These are phyloP conservation scores for Gloeophyllum trabeum DNA, from an alignment of 768 basidiomycete genomes.

Conservation along the genomic window DNA sequence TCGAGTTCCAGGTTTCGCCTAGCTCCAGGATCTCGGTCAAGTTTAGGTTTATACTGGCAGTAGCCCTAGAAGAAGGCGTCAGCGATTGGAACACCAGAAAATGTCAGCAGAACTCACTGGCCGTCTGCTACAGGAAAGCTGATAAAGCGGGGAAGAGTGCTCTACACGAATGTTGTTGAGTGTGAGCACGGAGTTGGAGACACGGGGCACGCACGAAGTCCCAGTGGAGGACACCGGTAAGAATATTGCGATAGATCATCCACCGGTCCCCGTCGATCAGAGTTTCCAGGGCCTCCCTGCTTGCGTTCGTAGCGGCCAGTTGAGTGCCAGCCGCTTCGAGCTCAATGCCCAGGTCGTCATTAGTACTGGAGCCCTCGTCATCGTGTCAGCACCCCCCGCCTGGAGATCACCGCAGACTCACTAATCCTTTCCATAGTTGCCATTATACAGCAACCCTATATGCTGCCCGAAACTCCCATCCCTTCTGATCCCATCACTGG, in stretches of 20 bases:
- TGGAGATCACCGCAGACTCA: constrained; percentile 11
- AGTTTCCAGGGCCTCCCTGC: constrained; percentile 38
- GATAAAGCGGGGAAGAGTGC: constrained; percentile 53
- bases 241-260: constrained; percentile 57
- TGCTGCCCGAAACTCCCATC: constrained; percentile 41
- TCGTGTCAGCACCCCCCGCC: background rate
- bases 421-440: constrained; percentile 55
- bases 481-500: constrained; percentile 47
- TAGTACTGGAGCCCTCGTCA: constrained; percentile 27
- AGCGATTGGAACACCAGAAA: background rate
- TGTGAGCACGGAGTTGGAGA: constrained; percentile 1
- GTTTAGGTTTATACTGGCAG: constrained; percentile 44
- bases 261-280: constrained; percentile 50
- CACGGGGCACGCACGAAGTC: constrained; percentile 42
- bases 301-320: constrained; percentile 26
- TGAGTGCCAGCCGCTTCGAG: constrained; percentile 47
- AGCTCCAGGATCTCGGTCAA: constrained; percentile 37
- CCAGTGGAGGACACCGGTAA: constrained; percentile 54
- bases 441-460: constrained; percentile 55
- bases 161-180: constrained; percentile 25
- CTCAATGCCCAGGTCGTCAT: constrained; percentile 53
- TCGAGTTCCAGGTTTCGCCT: constrained; percentile 40
- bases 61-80: constrained; percentile 30
- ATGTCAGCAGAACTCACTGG: constrained; percentile 21
- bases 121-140: constrained; percentile 44